phyloP scores from a whole-genome alignment of 2,329 filamentous ascomycete species.

The Penicillium sumatraense region DNA sequence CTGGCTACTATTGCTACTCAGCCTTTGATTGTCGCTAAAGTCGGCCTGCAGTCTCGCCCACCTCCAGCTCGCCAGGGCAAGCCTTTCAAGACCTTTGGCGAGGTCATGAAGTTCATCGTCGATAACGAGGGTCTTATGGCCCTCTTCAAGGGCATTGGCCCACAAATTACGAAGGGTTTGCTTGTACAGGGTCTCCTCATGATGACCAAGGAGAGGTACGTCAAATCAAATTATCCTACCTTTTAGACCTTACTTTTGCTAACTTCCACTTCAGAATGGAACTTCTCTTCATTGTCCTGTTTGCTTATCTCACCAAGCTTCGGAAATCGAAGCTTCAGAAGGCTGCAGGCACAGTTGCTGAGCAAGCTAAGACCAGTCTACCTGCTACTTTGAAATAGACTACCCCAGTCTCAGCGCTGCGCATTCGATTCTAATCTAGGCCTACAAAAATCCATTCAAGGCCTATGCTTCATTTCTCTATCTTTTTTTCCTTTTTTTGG shows the following conservation, averaged over 20 bases:
- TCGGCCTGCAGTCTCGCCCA: conserved; percentile 91
- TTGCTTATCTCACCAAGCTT: conserved; percentile 77
- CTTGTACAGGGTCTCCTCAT: conserved; percentile 94
- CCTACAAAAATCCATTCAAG: not conserved
- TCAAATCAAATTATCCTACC: not conserved
- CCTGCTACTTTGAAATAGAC: conserved; percentile 53
- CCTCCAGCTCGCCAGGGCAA: conserved; percentile 83
- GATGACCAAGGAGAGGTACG: conserved; percentile 96
- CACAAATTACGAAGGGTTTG: conserved; percentile 90
- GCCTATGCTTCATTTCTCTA: too few species aligned
- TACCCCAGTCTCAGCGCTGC: not conserved
- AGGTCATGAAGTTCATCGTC: conserved; percentile 94
- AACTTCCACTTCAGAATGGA: conserved; percentile 67
- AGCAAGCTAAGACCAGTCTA: conserved; percentile 61
- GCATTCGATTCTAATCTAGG: conserved; percentile 19
- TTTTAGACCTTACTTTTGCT: conserved; percentile 15
- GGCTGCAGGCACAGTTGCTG: conserved; percentile 66
- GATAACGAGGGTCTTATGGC: conserved; percentile 80
- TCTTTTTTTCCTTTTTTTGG: conserved; percentile 7
- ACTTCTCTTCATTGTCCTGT: conserved; percentile 80
- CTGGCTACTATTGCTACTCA: conserved; percentile 91
- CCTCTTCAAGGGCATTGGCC: conserved; percentile 96
- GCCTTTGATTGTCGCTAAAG: conserved; percentile 96
- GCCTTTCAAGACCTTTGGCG: conserved; percentile 88
- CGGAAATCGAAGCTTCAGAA: conserved; percentile 72